Evolutionary conservation across 192 early-diverging fungal species (phyloP).

Genomic region (Umbelopsis vinacea): DNA sequence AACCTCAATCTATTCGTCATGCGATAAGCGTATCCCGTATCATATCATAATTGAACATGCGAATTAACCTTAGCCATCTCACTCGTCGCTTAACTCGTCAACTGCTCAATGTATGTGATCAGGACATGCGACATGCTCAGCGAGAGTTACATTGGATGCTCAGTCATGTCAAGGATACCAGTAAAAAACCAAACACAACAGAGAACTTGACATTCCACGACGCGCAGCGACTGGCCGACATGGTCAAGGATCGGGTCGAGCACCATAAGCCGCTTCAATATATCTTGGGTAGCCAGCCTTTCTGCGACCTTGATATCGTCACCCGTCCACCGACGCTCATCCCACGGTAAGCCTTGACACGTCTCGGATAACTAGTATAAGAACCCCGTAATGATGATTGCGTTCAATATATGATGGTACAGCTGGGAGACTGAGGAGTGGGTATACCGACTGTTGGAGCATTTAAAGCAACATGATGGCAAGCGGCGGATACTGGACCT

Average conservation of each 20-base stretch:
- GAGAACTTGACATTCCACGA: neutral
- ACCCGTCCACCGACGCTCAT: constrained; percentile 81
- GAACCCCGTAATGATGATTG: neutral
- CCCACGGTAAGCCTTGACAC: constrained; percentile 59
- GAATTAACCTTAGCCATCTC: constrained; percentile 4
- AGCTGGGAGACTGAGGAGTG: constrained; percentile 97
- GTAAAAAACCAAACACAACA: neutral
- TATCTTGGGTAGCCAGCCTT: constrained; percentile 86
- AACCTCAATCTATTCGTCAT: no score
- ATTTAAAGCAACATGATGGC: constrained; percentile 43
- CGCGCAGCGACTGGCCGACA: constrained; percentile 33
- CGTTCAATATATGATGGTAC: constrained; percentile 8
- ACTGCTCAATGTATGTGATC: neutral
- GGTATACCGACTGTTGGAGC: constrained; percentile 61
- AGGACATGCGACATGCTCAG: neutral
- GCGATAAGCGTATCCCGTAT: constrained; percentile 1
- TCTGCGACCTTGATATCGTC: constrained; percentile 74
- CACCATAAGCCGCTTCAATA: constrained; percentile 90
- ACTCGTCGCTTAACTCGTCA: neutral
- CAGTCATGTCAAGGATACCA: neutral
- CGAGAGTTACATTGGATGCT: constrained; percentile 18
- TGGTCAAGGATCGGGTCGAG: constrained; percentile 61
- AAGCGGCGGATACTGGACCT: constrained; percentile 76
- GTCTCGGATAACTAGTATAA: neutral
- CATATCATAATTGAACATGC: neutral